Evolutionary conservation across 2,329 filamentous ascomycete genomes (phyloP).

Genomic region (Fusarium neocosmosporiellum): DNA sequence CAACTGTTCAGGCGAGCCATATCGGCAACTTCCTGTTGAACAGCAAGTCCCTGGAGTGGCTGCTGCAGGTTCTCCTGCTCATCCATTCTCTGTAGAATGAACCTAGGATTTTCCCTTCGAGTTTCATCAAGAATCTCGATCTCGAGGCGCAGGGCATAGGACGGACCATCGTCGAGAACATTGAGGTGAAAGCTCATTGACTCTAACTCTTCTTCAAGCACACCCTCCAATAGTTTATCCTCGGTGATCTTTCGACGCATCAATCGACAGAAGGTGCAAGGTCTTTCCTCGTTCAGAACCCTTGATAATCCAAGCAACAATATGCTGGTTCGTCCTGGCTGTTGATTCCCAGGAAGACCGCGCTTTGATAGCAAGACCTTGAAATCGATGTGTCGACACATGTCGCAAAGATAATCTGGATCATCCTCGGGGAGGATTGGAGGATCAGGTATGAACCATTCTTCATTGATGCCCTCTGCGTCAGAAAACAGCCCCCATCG

Average conservation of each 20-base stretch:
- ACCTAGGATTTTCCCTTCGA: neutral
- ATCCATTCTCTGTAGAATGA: neutral
- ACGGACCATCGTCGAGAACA: neutral
- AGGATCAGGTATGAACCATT: slow-evolving; percentile 17
- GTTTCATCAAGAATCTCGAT: slow-evolving; percentile 3
- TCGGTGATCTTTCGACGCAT: neutral
- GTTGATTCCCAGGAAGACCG: slow-evolving; percentile 13
- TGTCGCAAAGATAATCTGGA: slow-evolving; percentile 13
- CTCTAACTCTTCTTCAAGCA: neutral
- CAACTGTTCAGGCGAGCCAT: neutral
- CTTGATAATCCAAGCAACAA: neutral
- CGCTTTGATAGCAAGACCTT: neutral
- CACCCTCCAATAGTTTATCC: neutral
- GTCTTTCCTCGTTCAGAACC: neutral
- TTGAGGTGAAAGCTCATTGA: slow-evolving; percentile 1
- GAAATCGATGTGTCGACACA: slow-evolving; percentile 25
- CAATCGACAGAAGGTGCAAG: slow-evolving; percentile 11
- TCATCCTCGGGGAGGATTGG: neutral
- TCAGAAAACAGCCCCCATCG: slow-evolving; percentile 19
- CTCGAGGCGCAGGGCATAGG: slow-evolving; percentile 6
- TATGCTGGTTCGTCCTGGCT: slow-evolving; percentile 14
- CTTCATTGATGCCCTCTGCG: slow-evolving; percentile 12
- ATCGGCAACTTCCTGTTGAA: neutral
- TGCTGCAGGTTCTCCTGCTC: neutral
- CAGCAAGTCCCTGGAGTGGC: slow-evolving; percentile 5